Conservation (phyloP, 2,329 filamentous ascomycete genomes). For the Tolypocladium ovalisporum region DNA sequence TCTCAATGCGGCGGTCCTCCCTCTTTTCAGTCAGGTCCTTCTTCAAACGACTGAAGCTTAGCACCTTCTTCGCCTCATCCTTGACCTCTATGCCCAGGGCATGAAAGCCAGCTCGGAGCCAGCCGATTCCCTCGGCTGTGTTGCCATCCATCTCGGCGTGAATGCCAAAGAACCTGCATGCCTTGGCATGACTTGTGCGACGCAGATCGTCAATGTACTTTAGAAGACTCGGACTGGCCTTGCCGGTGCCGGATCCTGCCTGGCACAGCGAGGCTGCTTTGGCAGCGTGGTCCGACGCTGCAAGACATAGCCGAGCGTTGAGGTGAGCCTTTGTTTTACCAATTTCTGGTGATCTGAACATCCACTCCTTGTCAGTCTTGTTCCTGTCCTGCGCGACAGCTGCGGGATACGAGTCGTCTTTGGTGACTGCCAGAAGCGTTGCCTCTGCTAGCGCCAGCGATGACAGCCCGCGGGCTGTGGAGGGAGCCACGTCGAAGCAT, state of each 20-base stretch:
- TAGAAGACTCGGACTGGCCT: slow-evolving; percentile 53
- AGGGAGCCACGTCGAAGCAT: slow-evolving; percentile 41
- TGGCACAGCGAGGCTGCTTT: slow-evolving; percentile 49
- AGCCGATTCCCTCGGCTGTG: slow-evolving; percentile 76
- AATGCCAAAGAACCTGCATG: slow-evolving; percentile 82
- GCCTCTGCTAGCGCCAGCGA: slow-evolving; percentile 74
- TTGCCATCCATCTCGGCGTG: slow-evolving; percentile 77
- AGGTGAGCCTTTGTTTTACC: slow-evolving; percentile 82
- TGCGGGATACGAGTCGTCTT: slow-evolving; percentile 87
- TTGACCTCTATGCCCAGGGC: slow-evolving; percentile 57
- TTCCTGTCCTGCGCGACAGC: slow-evolving; percentile 74
- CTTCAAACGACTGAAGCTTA: slow-evolving; percentile 52
- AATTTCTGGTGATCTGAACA: slow-evolving; percentile 83
- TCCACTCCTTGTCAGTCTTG: slow-evolving; percentile 83
- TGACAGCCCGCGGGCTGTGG: slow-evolving; percentile 44
- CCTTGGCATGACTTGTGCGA: slow-evolving; percentile 67
- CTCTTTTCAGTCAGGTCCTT: slow-evolving; percentile 66
- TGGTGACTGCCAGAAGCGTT: slow-evolving; percentile 78
- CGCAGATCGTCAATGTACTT: slow-evolving; percentile 68
- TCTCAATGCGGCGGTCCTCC: slow-evolving; percentile 72
- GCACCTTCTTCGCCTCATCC: slow-evolving; percentile 35
- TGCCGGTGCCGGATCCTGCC: slow-evolving; percentile 27
- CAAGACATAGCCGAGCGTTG: slow-evolving; percentile 78
- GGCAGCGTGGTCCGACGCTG: slow-evolving; percentile 77
- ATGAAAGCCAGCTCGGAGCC: slow-evolving; percentile 67